Evolutionary conservation across 495 filamentous ascomycete genomes (phyloP), one percentile per base, ranked within the genome.

Genomic region (Sabuloglossum arenarium): DNA sequence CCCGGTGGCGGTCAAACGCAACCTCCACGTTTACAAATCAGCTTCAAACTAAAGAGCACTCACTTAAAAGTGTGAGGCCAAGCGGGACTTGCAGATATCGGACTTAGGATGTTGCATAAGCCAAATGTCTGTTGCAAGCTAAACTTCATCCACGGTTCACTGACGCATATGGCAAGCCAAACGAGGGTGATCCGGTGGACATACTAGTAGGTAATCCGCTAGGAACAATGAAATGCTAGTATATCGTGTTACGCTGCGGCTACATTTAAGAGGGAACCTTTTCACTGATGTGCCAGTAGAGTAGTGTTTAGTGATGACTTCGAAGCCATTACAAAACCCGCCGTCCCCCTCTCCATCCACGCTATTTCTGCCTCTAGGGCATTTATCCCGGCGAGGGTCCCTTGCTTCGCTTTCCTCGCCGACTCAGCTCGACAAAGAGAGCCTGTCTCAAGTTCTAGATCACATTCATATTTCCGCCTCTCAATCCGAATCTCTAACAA

Each of bases 391-490:
- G 27, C 70, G 80, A 50, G 80, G 75, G 19, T 89, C 86, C 21
- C 58, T 79, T 14, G 77, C 79, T 5, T 67, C 77, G 6, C 39
- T 43, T 21, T 43, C 39, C 12, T 43, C 39, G n/a, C 39, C 39
- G 3, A 21, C 39, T 3, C 72, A 74, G 24, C 67, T 81, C 55
- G 84, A 88, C 64, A 80, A 76, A 63, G 82, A 85, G 54, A 77
- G 78, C 16, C 74, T 88, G 21, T 75, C 83, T 21, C 76, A 85
- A 55, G 74, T 82, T 14, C 76, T 96, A 32, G 85, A 91, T 66
- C 79, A 85, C 54, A 94, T 94, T 32, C 88, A 96, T 68, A 85
- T 69, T 16, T 73, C 82, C 23, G 86, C 88, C 6, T 89, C 82
- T 60, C 84, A 85, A 59, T 83, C 85, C 12, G 82, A 82, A 31